Evolutionary conservation across 73 alveolate genomes (phyloP).

Genomic region (Paramecium biaurelia): DNA sequence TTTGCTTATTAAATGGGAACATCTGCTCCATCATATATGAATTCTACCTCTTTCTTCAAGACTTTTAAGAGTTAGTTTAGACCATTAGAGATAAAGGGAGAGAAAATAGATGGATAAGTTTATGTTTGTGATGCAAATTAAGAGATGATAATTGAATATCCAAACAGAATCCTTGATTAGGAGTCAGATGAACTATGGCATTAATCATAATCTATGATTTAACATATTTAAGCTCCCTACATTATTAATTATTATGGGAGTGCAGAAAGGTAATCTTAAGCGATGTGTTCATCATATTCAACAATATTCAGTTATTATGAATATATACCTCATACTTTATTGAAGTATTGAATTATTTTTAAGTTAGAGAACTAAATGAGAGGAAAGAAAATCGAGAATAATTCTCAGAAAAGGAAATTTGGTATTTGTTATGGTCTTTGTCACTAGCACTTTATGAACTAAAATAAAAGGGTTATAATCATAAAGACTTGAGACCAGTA

Average conservation of each 20-base stretch:
- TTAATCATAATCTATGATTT: not conserved
- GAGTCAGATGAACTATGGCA: slow-evolving; percentile 13
- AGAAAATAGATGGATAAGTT: not conserved
- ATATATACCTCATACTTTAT: not conserved
- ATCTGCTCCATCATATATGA: not conserved
- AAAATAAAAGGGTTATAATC: not conserved
- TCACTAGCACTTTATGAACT: not conserved
- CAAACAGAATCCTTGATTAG: not conserved
- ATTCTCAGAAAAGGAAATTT: slow-evolving; percentile 3
- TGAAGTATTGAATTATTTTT: not conserved
- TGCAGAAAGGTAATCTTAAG: not conserved
- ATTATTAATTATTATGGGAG: not conserved
- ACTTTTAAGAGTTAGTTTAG: not conserved
- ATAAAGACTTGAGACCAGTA: not conserved
- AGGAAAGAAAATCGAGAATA: not conserved
- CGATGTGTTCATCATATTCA: not conserved
- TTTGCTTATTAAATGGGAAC: slow-evolving; percentile 5
- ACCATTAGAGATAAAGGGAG: not conserved
- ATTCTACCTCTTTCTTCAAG: not conserved
- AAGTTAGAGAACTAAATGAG: not conserved
- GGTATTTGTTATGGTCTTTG: slow-evolving; percentile 13
- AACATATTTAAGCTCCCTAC: not conserved
- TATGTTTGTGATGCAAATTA: not conserved
- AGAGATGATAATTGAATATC: not conserved
- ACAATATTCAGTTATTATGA: not conserved